A percentile compares a stretch with the other conserved stretches of the same genome.
Evolutionary conservation across 352 stramenopile genomes (phyloP).

Genomic region (Phytophthora sojae): DNA sequence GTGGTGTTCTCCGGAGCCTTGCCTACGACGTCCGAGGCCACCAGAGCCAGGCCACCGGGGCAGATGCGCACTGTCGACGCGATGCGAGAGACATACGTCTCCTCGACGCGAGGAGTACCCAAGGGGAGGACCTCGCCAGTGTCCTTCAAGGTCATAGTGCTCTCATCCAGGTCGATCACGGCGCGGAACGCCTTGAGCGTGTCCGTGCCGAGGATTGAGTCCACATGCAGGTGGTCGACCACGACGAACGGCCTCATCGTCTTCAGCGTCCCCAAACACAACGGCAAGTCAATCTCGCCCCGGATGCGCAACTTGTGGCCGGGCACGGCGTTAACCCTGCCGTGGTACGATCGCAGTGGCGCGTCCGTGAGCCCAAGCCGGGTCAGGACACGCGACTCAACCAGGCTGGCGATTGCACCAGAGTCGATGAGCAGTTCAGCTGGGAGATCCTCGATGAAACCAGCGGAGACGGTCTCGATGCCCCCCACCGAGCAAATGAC

Average conservation of each 20-base stretch:
- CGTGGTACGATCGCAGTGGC: background rate
- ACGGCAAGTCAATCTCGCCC: background rate
- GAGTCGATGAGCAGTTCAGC: background rate
- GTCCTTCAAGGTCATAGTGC: background rate
- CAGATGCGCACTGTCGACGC: background rate
- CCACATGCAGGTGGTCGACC: background rate
- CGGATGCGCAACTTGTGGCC: background rate
- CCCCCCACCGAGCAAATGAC: background rate
- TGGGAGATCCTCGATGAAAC: background rate
- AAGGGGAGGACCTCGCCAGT: background rate
- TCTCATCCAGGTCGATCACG: background rate
- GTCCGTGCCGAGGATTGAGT: background rate
- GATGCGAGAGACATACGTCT: background rate
- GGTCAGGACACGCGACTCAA: background rate
- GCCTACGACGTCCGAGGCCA: background rate
- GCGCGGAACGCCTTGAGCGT: background rate
- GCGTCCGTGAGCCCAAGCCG: background rate
- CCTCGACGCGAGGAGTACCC: background rate
- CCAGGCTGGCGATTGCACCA: background rate
- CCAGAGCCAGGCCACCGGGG: background rate
- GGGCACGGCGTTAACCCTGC: background rate
- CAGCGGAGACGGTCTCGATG: background rate
- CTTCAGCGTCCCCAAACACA: background rate
- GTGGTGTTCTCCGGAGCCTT: background rate
- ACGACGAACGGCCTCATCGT: background rate